phyloP scores from a whole-genome alignment of 148 eudicot genomes.

The Agrostemma githago region DNA sequence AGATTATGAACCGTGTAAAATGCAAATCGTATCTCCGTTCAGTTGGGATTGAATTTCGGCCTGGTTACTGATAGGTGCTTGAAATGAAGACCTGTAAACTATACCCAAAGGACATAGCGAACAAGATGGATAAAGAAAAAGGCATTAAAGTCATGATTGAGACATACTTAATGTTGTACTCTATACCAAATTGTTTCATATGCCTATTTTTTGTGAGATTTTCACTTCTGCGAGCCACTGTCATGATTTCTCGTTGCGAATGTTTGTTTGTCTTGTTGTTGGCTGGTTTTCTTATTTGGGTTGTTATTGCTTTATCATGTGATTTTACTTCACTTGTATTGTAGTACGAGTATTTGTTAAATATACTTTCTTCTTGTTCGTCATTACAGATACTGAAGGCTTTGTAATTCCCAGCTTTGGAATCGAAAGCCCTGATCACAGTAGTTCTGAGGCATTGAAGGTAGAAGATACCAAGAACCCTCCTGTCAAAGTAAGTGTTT shows the following conservation, averaged over 20 bases:
- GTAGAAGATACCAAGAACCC: conserved; percentile 42
- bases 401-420: conserved; percentile 95
- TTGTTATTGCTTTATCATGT: background rate
- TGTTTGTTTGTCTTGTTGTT: background rate
- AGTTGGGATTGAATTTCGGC: background rate
- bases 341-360: background rate
- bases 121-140: background rate
- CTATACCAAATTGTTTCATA: background rate
- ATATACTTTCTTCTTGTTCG: background rate
- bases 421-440: conserved; percentile 49
- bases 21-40: background rate
- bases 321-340: background rate
- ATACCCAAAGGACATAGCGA: background rate
- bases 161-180: background rate
- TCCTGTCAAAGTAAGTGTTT: conserved; percentile 43
- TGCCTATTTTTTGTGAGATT: background rate
- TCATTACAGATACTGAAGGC: conserved; percentile 71
- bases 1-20: background rate
- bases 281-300: background rate
- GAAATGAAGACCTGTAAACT: background rate
- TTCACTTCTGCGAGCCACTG: background rate
- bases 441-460: conserved; percentile 30
- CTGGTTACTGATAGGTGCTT: background rate
- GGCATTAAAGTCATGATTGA: background rate
- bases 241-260: background rate